Evolutionary conservation across 352 stramenopile species (phyloP).

Genomic region (Globisporangium alternatum): DNA sequence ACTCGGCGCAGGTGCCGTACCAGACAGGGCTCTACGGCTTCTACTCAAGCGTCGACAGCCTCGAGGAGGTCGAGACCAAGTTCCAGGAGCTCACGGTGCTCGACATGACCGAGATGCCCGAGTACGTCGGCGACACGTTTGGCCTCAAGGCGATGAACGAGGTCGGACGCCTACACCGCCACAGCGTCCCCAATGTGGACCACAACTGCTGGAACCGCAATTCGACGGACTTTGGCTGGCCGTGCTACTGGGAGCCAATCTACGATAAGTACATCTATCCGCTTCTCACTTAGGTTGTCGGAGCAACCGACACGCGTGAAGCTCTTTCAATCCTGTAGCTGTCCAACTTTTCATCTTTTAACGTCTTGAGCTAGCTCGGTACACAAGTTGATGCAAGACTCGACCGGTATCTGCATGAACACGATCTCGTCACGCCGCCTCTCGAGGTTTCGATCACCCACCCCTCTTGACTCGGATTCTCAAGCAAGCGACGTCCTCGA

Average conservation of each 20-base stretch:
- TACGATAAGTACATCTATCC: slow-evolving; percentile 11
- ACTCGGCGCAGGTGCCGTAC: slow-evolving; percentile 18
- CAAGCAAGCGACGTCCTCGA: too few species aligned
- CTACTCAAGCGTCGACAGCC: slow-evolving; percentile 13
- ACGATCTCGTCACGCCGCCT: too few species aligned
- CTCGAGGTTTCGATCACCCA: too few species aligned
- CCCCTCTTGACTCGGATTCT: too few species aligned
- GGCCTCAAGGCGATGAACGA: slow-evolving; percentile 21
- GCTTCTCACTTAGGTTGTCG: not conserved
- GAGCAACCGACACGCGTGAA: too few species aligned
- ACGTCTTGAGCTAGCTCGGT: too few species aligned
- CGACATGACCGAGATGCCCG: slow-evolving; percentile 20
- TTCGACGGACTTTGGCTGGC: slow-evolving; percentile 15
- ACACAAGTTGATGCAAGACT: too few species aligned
- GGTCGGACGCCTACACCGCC: slow-evolving; percentile 11
- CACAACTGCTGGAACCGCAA: slow-evolving; percentile 28
- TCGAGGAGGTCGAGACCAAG: not conserved
- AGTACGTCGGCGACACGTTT: slow-evolving; percentile 26
- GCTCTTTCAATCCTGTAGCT: too few species aligned
- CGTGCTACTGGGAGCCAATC: slow-evolving; percentile 7
- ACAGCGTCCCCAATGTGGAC: slow-evolving; percentile 17
- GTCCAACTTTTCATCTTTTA: too few species aligned
- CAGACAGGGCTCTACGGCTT: slow-evolving; percentile 15
- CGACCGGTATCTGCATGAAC: too few species aligned
- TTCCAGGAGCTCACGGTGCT: slow-evolving; percentile 20